Percentiles rank a stretch among this genome's conserved stretches.
phyloP scores from a whole-genome alignment of 306 rosid species.

The Macrotyloma uniflorum region DNA sequence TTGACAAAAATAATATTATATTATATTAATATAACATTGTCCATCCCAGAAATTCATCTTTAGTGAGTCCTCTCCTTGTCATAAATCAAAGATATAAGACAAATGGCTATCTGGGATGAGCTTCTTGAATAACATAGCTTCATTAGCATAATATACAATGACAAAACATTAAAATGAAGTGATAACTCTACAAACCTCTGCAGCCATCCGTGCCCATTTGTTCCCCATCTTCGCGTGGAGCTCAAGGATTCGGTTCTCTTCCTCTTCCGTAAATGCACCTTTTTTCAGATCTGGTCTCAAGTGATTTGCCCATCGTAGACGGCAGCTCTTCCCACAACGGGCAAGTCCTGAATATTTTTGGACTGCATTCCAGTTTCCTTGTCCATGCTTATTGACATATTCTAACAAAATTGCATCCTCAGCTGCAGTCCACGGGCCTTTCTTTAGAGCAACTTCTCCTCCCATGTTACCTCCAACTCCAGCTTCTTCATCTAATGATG shows the following conservation, averaged over 20 bases:
- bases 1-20: not conserved
- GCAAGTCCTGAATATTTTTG: constrained; percentile 74
- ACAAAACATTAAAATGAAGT: constrained; percentile 16
- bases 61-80: not conserved
- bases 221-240: constrained; percentile 75
- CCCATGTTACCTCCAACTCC: constrained; percentile 43
- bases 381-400: constrained; percentile 75
- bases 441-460: constrained; percentile 58
- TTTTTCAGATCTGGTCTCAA: constrained; percentile 80
- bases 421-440: constrained; percentile 85
- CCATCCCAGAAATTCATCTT: constrained; percentile 14
- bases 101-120: constrained; percentile 3
- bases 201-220: constrained; percentile 93
- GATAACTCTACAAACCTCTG: constrained; percentile 46
- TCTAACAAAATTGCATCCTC: constrained; percentile 83
- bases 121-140: constrained; percentile 18
- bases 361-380: constrained; percentile 88
- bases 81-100: constrained; percentile 8
- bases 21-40: not conserved
- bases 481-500: constrained; percentile 47
- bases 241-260: constrained; percentile 61
- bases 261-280: constrained; percentile 70
- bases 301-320: constrained; percentile 89
- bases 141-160: constrained; percentile 3
- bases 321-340: constrained; percentile 91